These are phyloP conservation scores for Parsonsia alboflavescens DNA, from an alignment of 257 asterid genomes.

Conservation along the genomic window DNA sequence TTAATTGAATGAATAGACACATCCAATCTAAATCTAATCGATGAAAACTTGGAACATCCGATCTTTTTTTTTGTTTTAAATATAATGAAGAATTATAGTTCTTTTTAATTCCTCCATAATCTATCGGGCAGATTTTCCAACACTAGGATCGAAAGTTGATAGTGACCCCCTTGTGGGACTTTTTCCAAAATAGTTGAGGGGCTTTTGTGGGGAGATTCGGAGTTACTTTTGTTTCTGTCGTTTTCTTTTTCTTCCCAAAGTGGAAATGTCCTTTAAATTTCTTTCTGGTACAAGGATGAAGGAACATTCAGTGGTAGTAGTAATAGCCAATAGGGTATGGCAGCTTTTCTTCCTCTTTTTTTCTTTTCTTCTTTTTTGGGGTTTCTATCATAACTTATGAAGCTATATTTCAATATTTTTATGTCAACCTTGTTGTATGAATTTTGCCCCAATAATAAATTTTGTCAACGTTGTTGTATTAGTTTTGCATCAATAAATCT, in stretches of 20 bases:
- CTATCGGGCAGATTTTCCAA: neutral
- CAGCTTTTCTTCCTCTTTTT: neutral
- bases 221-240: neutral
- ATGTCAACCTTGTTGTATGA: too few species aligned
- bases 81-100: too few species aligned
- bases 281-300: neutral
- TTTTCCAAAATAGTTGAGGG: neutral
- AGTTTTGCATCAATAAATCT: too few species aligned
- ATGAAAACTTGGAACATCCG: too few species aligned
- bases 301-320: neutral
- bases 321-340: neutral
- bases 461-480: too few species aligned
- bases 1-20: too few species aligned
- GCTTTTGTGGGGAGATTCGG: neutral
- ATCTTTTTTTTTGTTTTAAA: too few species aligned
- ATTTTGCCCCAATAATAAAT: too few species aligned
- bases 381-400: too few species aligned
- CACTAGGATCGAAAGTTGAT: neutral
- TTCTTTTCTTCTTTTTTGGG: neutral
- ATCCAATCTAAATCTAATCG: too few species aligned
- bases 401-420: too few species aligned
- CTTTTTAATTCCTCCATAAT: neutral
- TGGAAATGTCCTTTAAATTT: slow-evolving; percentile 1
- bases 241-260: neutral
- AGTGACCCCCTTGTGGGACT: neutral